Evolutionary conservation across 805 yeast species (phyloP).

Genomic region (Nakazawaea ernobii): DNA sequence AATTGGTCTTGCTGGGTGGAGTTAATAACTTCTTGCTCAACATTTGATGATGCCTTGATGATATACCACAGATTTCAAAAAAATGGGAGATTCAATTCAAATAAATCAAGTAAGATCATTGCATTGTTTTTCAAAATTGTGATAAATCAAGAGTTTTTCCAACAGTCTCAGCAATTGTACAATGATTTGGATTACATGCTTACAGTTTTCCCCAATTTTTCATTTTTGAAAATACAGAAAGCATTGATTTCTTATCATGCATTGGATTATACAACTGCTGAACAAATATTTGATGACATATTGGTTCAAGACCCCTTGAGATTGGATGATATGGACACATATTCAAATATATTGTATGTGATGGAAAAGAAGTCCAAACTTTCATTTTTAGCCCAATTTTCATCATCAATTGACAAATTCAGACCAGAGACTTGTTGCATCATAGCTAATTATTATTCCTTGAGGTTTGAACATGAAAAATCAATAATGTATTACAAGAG

Average conservation of each 20-base stretch:
- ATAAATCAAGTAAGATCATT: conserved; percentile 23
- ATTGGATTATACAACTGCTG: conserved; percentile 81
- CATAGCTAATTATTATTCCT: conserved; percentile 86
- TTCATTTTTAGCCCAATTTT: conserved; percentile 80
- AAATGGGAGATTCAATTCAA: conserved; percentile 27
- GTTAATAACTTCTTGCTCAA: conserved; percentile 52
- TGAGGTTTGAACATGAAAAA: conserved; percentile 89
- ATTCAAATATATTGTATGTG: conserved; percentile 91
- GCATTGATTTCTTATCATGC: conserved; percentile 80
- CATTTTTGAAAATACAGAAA: conserved; percentile 71
- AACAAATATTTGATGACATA: conserved; percentile 69
- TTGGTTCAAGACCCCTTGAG: conserved; percentile 74
- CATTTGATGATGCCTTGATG: conserved; percentile 53
- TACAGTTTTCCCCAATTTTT: conserved; percentile 62
- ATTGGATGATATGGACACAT: conserved; percentile 85
- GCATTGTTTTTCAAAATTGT: conserved; percentile 55
- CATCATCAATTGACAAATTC: conserved; percentile 75
- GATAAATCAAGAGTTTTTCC: conserved; percentile 73
- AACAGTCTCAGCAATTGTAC: conserved; percentile 47
- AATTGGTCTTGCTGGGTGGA: conserved; percentile 97
- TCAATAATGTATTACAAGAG: conserved; percentile 90
- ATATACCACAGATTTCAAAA: conserved; percentile 32
- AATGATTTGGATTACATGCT: conserved; percentile 44
- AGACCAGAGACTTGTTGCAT: conserved; percentile 95
- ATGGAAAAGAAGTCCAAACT: conserved; percentile 85